phyloP scores from a whole-genome alignment of 148 eudicot species.

The Camellia lanceoleosa region DNA sequence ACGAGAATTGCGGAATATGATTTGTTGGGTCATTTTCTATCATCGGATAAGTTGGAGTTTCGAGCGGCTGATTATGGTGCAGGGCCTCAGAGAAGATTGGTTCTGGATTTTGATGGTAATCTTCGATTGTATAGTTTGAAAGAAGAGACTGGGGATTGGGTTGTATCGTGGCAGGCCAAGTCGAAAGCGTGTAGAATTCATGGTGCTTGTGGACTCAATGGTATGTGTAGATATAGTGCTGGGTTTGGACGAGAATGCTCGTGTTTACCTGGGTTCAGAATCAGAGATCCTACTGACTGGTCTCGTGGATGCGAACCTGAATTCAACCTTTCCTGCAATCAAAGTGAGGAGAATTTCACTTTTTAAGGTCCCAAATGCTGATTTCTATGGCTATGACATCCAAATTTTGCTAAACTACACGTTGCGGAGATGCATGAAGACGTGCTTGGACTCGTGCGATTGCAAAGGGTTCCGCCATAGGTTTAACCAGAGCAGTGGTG shows the following conservation, averaged over 20 bases:
- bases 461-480: too few relatives aligned
- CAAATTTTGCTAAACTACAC: too few relatives aligned
- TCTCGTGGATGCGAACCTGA: conserved; percentile 35
- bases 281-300: conserved; percentile 31
- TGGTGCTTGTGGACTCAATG: not conserved
- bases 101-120: conserved; percentile 29
- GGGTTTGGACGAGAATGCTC: conserved; percentile 10
- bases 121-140: conserved; percentile 20
- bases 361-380: too few relatives aligned
- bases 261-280: conserved; percentile 38
- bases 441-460: too few relatives aligned
- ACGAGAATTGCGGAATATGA: conserved; percentile 12
- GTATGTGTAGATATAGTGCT: too few relatives aligned
- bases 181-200: conserved; percentile 7
- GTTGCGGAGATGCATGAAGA: too few relatives aligned
- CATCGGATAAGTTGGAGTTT: conserved; percentile 30
- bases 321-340: too few relatives aligned
- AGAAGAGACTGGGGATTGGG: not conserved
- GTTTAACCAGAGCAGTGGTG: too few relatives aligned
- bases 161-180: conserved; percentile 7
- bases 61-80: conserved; percentile 27
- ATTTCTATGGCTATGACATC: too few relatives aligned
- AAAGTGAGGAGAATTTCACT: not conserved
- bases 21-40: conserved; percentile 21
- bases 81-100: conserved; percentile 39